Conservation (phyloP, 2,329 filamentous ascomycete genomes). For the Xylariomycetidae sp. region DNA sequence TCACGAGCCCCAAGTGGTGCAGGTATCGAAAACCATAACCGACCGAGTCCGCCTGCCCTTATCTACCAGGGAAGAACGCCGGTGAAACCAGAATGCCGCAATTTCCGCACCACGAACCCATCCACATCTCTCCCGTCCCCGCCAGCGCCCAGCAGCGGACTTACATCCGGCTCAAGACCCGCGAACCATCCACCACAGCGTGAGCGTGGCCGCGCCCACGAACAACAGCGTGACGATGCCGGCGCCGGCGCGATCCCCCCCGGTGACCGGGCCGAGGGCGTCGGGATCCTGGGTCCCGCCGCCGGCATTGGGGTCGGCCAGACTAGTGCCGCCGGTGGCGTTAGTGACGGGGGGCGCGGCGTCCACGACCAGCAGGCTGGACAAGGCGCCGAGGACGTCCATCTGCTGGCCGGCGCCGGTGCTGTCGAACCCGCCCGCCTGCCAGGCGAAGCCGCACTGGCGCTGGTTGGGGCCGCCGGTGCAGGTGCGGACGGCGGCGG, state of each 20-base stretch:
- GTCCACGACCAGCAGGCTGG: conserved; percentile 31
- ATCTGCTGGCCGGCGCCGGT: conserved; percentile 45
- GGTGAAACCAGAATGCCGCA: too few relatives aligned
- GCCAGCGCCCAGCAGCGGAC: too few relatives aligned
- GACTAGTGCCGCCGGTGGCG: conserved; percentile 34
- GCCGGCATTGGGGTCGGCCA: conserved; percentile 21
- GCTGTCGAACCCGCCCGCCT: conserved; percentile 36
- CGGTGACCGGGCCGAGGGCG: conserved; percentile 10
- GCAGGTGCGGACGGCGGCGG: conserved; percentile 32
- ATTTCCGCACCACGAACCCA: not conserved
- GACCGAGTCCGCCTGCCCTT: too few relatives aligned
- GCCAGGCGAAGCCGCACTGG: conserved; percentile 46
- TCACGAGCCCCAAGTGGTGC: too few relatives aligned
- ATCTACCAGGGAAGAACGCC: too few relatives aligned
- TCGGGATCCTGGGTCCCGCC: conserved; percentile 1
- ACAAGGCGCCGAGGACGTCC: conserved; percentile 40
- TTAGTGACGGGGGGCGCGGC: conserved; percentile 28
- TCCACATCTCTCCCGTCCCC: not conserved
- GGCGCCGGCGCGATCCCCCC: conserved; percentile 22
- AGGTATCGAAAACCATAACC: too few relatives aligned
- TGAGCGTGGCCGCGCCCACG: conserved; percentile 11
- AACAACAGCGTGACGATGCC: conserved; percentile 19
- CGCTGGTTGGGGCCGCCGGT: conserved; percentile 29
- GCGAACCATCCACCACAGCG: conserved; percentile 18
- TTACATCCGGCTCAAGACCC: too few relatives aligned